Base-by-base conservation (phyloP, 495 filamentous ascomycete genomes). In the Penicillium desertorum region DNA sequence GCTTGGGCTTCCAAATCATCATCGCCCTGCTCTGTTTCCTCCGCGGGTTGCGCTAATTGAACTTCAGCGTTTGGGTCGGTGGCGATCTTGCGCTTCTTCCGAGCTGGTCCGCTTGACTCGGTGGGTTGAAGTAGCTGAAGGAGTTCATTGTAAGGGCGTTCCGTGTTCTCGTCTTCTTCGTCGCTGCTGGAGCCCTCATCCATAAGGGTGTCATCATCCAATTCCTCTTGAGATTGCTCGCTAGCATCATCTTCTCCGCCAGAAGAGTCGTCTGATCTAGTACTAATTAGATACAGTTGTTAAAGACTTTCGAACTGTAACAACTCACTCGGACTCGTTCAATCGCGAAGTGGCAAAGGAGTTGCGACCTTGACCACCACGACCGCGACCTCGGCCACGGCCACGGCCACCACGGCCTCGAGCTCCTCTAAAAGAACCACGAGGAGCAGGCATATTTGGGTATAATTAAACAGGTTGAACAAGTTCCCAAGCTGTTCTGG, bases 51-150 rank as follows among this genome's bases (percentile, higher is more conserved):
- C 17, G 56, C 50, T 14, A 63, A 51, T 25, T 62, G 23, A 49
- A 56, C 62, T 29, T 54, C 57, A 14, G 64, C 58, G 6, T 59
- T 45, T 5, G 51, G 32, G 20, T 60, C 52, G 36, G 79, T 78
- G 17, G 81, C 75, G 27, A 90, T 62, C 65, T 90, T 92, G 63
- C 88, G 78, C 71, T 81, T 82, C 68, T 92, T 96, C 11, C 79
- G 71, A 56, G 75, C 81, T 51, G 84, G 84, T 45, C 75, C 79
- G 19, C 77, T 76, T 7, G 79, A 72, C 14, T 85, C 80, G 25
- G 74, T 63, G 32, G 76, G 44, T 42, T 76, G 73, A 27, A 92
- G 72, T 44, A 86, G 79, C 60, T 88, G 80, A 65, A 92, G 76
- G 27, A 91, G 72, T 59, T 85, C 83, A 58, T 82, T 81, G 62